Percentiles rank a stretch among this genome's conserved stretches.
phyloP scores from a whole-genome alignment of 441 rosid species.

The Adansonia gregorii region DNA sequence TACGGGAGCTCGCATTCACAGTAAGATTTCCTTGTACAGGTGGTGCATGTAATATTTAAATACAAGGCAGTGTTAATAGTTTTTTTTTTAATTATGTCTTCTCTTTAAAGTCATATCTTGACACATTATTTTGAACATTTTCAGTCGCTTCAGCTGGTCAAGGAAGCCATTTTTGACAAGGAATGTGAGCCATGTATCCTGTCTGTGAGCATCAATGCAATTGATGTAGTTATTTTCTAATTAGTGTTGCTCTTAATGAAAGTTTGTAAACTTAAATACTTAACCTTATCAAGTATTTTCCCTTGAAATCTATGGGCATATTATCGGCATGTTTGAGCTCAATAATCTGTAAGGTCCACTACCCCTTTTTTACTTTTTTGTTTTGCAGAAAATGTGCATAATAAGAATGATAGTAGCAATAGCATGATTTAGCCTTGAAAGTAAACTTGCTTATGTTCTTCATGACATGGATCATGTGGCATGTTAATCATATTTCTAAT shows the following conservation, averaged over 20 bases:
- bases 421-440: constrained; percentile 22
- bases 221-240: not conserved
- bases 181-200: constrained; percentile 94
- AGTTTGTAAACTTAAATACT: constrained; percentile 44
- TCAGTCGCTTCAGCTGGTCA: constrained; percentile 86
- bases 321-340: constrained; percentile 95
- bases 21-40: constrained; percentile 42
- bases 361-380: constrained; percentile 2
- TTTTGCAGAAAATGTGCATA: constrained; percentile 10
- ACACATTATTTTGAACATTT: constrained; percentile 25
- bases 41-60: constrained; percentile 4
- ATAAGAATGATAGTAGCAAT: constrained; percentile 12
- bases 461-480: not conserved
- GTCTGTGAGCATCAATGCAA: constrained; percentile 19
- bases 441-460: not conserved
- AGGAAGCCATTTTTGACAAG: constrained; percentile 70
- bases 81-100: not conserved
- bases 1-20: constrained; percentile 69
- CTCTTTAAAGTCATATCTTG: constrained; percentile 16
- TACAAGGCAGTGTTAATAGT: constrained; percentile 16
- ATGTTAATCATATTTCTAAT: constrained; percentile 7
- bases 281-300: constrained; percentile 77
- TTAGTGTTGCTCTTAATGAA: constrained; percentile 8
- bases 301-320: constrained; percentile 85
- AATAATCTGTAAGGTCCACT: constrained; percentile 79